Conservation (phyloP, 306 rosid genomes). For the Psophocarpus tetragonolobus region DNA sequence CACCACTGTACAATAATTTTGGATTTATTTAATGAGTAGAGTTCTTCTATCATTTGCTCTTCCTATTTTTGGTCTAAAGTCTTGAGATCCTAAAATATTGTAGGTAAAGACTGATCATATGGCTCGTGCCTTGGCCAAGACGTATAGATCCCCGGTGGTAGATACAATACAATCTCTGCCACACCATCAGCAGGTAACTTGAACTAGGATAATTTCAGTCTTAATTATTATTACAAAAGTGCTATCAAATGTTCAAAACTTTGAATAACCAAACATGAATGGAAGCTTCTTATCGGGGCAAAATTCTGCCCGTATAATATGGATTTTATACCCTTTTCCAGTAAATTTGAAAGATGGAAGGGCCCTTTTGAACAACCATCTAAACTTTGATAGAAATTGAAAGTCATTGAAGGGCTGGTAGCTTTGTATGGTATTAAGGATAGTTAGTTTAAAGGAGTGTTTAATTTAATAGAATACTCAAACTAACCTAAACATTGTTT, state of each 20-base stretch:
- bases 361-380: neutral
- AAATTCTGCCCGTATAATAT: neutral
- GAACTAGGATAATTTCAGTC: neutral
- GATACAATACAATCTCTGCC: constrained; percentile 93
- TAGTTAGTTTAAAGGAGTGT: neutral
- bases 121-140: constrained; percentile 86
- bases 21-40: neutral
- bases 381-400: neutral
- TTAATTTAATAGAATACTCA: neutral
- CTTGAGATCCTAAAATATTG: constrained; percentile 37
- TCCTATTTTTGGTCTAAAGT: neutral
- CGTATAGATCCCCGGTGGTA: constrained; percentile 76
- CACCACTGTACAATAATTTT: neutral
- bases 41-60: neutral
- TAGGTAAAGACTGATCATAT: constrained; percentile 88
- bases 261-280: neutral
- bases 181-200: constrained; percentile 91
- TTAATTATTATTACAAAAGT: neutral
- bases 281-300: neutral
- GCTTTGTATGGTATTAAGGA: neutral
- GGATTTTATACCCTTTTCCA: neutral
- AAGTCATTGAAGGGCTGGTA: neutral
- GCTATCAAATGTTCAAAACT: neutral
- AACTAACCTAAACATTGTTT: neutral
- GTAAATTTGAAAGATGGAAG: neutral